Base-by-base conservation (phyloP, 345 rosid species). In the Lagerstroemia speciosa region DNA sequence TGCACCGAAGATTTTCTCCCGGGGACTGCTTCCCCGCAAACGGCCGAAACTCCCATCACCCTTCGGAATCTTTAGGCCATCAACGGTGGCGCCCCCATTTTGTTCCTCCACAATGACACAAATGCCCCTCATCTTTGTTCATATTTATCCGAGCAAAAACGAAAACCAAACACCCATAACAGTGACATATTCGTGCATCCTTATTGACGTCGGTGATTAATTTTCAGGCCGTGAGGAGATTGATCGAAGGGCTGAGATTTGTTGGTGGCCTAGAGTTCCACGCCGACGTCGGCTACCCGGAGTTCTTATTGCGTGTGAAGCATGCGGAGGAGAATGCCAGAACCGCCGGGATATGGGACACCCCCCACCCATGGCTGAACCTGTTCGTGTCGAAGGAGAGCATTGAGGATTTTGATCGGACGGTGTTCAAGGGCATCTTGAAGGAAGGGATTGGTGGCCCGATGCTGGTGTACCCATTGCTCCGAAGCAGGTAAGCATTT, bases 281-380 rank as follows among this genome's bases (percentile, higher is more conserved):
- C 68, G 75, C 66, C 37, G 96, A 93, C 72, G 38, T 89, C 3
- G 38, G 80, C 63, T 93, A 89, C 87, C 62, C 80, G 78, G 94
- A 87, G 32, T 93, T 93, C 74, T 41, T 93, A 55, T 64, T 84
- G 69, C 87, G 98, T 19, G 98, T 93, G 58, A 88, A 83, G 65
- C 83, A 62, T 0, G 77, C 41, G 19, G 98, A 93, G 74, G 82
- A 74, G 32, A 71, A 79, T 1, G 96, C 96, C 0, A 85, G 71
- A 69, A 82, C 81, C 50, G 81, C 33, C 38, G 96, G 97, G 36
- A 75, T 80, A 9, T 91, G 98, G 97, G 94, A 89, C 48, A 72
- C 85, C 17, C 94, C 98, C 3, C 98, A 93, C 83, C 98, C 98
- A 24, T 93, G 98, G 98, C 67, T 93, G 75, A 93, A 93, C 75